These are phyloP conservation scores for Capronia epimyces DNA, from an alignment of 2,329 filamentous ascomycete genomes.

Conservation along the genomic window DNA sequence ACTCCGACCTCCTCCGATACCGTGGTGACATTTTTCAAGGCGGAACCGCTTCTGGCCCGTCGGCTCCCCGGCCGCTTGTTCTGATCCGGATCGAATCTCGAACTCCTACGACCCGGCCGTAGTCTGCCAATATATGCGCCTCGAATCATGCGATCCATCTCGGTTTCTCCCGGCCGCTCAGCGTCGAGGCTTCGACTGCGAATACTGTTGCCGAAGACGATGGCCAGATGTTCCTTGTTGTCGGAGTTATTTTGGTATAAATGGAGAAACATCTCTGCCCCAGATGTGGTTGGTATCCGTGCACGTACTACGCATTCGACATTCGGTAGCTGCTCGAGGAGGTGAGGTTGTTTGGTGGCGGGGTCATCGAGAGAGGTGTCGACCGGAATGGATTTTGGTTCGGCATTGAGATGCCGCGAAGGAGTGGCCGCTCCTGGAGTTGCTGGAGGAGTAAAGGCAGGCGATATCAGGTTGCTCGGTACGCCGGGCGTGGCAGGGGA, in stretches of 20 bases:
- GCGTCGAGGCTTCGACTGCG: slow-evolving; percentile 58
- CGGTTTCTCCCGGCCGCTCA: slow-evolving; percentile 44
- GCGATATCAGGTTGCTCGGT: slow-evolving; percentile 51
- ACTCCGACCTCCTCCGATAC: slow-evolving; percentile 19
- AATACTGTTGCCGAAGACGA: slow-evolving; percentile 88
- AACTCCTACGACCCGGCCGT: slow-evolving; percentile 76
- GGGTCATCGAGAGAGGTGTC: slow-evolving; percentile 33
- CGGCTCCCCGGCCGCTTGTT: slow-evolving; percentile 9
- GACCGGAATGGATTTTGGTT: slow-evolving; percentile 42
- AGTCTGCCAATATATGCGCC: slow-evolving; percentile 87
- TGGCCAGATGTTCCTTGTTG: slow-evolving; percentile 92
- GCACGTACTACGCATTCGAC: slow-evolving; percentile 94
- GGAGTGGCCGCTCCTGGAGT: slow-evolving; percentile 32
- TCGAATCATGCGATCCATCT: slow-evolving; percentile 71
- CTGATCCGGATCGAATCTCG: slow-evolving; percentile 51
- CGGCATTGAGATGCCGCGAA: slow-evolving; percentile 33
- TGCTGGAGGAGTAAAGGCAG: slow-evolving; percentile 46
- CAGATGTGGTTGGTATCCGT: slow-evolving; percentile 84
- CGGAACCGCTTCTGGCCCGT: slow-evolving; percentile 19
- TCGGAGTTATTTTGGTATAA: slow-evolving; percentile 90
- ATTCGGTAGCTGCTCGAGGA: slow-evolving; percentile 69
- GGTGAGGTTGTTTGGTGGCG: slow-evolving; percentile 57
- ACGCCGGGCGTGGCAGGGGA: slow-evolving; percentile 41
- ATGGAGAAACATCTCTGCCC: slow-evolving; percentile 95
- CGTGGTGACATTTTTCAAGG: slow-evolving; percentile 30